phyloP scores from a whole-genome alignment of 495 filamentous ascomycete species.

The Amorphotheca resinae region DNA sequence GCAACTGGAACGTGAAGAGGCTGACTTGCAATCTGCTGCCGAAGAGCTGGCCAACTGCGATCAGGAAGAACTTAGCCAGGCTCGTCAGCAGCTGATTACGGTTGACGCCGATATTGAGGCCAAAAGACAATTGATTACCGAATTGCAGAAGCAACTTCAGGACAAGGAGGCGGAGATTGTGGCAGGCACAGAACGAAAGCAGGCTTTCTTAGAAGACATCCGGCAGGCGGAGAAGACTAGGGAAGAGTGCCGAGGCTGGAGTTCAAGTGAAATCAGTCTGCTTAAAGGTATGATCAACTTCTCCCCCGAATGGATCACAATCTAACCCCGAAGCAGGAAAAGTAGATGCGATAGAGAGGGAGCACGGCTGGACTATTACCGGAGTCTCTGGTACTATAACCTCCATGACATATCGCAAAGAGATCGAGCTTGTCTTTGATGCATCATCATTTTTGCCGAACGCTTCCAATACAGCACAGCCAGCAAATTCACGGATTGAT shows the following conservation, averaged over 20 bases:
- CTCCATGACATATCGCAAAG: conserved; percentile 64
- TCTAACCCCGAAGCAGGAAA: conserved; percentile 35
- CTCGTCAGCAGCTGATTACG: conserved; percentile 48
- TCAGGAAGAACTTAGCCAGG: conserved; percentile 57
- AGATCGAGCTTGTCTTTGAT: conserved; percentile 69
- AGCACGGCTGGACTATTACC: conserved; percentile 69
- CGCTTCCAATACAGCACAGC: conserved; percentile 12
- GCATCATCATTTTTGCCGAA: conserved; percentile 41
- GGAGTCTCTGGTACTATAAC: conserved; percentile 47
- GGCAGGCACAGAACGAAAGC: conserved; percentile 47
- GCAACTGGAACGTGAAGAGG: conserved; percentile 46
- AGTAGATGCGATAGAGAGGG: conserved; percentile 52
- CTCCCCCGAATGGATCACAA: conserved; percentile 1
- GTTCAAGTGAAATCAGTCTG: conserved; percentile 56
- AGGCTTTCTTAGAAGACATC: conserved; percentile 59
- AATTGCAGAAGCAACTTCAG: conserved; percentile 48
- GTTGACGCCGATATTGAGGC: conserved; percentile 55
- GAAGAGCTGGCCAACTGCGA: conserved; percentile 70
- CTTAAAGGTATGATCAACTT: conserved; percentile 48
- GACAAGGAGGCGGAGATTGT: conserved; percentile 50
- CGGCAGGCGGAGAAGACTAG: conserved; percentile 70
- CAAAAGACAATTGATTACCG: conserved; percentile 51
- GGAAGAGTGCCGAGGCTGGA: conserved; percentile 86
- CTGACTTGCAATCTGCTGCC: conserved; percentile 52
- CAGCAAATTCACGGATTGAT: conserved; percentile 29